A percentile compares a stretch with the other conserved stretches of the same genome.
Conservation (phyloP, 1,284 basidiomycete species). For the Microbotryum lychnidis-dioicae region DNA sequence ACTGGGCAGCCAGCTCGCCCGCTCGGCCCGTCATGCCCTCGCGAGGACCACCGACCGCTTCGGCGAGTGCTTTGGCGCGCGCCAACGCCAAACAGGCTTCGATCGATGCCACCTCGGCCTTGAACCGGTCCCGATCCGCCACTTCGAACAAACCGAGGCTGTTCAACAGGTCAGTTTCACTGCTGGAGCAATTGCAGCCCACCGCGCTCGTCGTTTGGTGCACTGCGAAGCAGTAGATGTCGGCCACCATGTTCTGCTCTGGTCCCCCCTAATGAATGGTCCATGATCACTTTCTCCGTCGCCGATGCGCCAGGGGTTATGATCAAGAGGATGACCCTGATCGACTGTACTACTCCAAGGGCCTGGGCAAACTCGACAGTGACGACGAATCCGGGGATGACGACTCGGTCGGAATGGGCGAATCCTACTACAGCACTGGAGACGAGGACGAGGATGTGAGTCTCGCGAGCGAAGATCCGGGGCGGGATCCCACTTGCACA, state of each 20-base stretch:
- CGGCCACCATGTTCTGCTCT: background rate
- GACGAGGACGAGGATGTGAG: conserved; percentile 17
- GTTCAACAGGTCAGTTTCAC: conserved; percentile 5
- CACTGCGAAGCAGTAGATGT: conserved; percentile 1
- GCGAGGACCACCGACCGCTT: conserved; percentile 25
- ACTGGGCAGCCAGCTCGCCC: no score
- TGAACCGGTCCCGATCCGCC: no score
- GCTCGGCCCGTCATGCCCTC: background rate
- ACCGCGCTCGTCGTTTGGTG: conserved; percentile 12
- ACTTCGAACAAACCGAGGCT: conserved; percentile 3
- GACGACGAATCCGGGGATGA: conserved; percentile 63
- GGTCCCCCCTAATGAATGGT: no score
- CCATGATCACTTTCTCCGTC: background rate
- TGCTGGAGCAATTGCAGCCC: conserved; percentile 5
- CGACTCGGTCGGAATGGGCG: conserved; percentile 20
- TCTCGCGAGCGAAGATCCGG: background rate
- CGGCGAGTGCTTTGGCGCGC: conserved; percentile 16
- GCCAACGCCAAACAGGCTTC: conserved; percentile 28
- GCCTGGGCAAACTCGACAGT: conserved; percentile 60
- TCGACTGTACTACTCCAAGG: conserved; percentile 50
- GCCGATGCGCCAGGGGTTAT: conserved; percentile 19
- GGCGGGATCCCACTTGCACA: background rate
- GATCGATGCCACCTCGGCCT: conserved; percentile 9
- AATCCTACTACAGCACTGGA: conserved; percentile 2
- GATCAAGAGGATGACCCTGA: conserved; percentile 35